Conservation (phyloP, 345 rosid genomes). For the Atalantia buxifolia region DNA sequence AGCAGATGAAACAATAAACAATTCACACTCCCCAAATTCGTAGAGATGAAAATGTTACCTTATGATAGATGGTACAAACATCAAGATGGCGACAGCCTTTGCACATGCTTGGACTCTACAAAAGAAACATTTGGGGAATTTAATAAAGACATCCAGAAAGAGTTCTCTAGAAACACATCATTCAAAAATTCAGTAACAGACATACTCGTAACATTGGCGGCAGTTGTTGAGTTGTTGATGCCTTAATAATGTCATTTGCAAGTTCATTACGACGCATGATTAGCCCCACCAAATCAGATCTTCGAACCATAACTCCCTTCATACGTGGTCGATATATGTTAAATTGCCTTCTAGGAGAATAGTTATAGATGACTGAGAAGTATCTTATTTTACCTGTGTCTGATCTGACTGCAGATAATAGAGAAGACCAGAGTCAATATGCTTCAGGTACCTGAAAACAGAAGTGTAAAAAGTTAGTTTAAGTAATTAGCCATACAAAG, state of each 20-base stretch:
- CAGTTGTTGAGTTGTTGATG: conserved; percentile 62
- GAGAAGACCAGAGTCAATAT: conserved; percentile 79
- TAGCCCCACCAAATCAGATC: conserved; percentile 88
- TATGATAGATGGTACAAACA: conserved; percentile 83
- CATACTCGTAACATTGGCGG: conserved; percentile 89
- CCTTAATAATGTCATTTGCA: conserved; percentile 75
- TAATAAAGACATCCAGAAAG: conserved; percentile 6
- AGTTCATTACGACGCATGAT: conserved; percentile 96
- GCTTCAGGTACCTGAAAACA: conserved; percentile 61
- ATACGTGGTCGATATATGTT: conserved; percentile 18
- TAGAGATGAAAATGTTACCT: conserved; percentile 49
- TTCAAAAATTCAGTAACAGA: conserved; percentile 12
- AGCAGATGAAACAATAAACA: neutral
- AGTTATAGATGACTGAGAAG: conserved; percentile 5
- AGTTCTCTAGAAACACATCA: neutral
- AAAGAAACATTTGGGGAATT: conserved; percentile 15
- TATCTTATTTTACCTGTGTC: conserved; percentile 59
- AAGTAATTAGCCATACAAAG: neutral
- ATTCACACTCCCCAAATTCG: neutral
- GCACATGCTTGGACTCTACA: conserved; percentile 80
- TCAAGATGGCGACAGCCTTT: conserved; percentile 87
- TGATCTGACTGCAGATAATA: conserved; percentile 85
- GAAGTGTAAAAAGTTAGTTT: conserved; percentile 3
- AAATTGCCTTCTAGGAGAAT: conserved; percentile 10
- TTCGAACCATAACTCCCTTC: conserved; percentile 75